These are phyloP conservation scores for Xylariaceae sp. DNA, from an alignment of 2,329 filamentous ascomycete genomes.

Conservation along the genomic window DNA sequence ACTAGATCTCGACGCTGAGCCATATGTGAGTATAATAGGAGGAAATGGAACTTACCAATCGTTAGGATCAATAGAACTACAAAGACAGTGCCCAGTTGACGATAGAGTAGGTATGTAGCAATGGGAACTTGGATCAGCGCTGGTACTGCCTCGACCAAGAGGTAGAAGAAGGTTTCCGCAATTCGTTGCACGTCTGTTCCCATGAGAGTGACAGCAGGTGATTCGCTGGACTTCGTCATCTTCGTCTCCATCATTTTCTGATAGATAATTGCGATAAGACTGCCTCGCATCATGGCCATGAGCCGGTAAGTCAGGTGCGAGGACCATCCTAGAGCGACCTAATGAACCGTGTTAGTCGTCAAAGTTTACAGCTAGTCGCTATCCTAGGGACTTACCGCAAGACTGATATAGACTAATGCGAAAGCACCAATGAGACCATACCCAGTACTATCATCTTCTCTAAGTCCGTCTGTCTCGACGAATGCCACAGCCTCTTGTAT, in stretches of 20 bases:
- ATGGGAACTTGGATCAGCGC: constrained; percentile 11
- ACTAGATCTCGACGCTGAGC: not conserved
- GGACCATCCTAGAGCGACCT: constrained; percentile 9
- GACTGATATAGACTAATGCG: constrained; percentile 10
- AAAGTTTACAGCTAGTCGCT: not conserved
- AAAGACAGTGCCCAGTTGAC: constrained; percentile 6
- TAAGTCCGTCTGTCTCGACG: constrained; percentile 3
- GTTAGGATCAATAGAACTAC: constrained; percentile 7
- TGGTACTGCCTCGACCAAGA: constrained; percentile 3
- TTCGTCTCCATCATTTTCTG: constrained; percentile 6
- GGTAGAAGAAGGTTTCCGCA: constrained; percentile 8
- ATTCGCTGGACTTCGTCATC: constrained; percentile 2
- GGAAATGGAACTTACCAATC: not conserved
- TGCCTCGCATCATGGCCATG: constrained; percentile 9
- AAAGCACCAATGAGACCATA: constrained; percentile 10
- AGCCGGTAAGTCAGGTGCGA: constrained; percentile 11
- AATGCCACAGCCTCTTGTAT: constrained; percentile 6
- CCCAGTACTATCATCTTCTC: not conserved
- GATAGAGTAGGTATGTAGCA: constrained; percentile 14
- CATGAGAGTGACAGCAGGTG: constrained; percentile 10
- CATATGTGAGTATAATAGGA: not conserved
- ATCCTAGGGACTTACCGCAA: constrained; percentile 3
- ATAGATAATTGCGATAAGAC: constrained; percentile 7
- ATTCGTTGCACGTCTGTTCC: constrained; percentile 12
- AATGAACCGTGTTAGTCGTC: not conserved